A percentile compares a stretch with the other conserved stretches of the same genome.
These are phyloP conservation scores for Hypholoma sublateritium DNA, from an alignment of 768 basidiomycete genomes.

Conservation along the genomic window DNA sequence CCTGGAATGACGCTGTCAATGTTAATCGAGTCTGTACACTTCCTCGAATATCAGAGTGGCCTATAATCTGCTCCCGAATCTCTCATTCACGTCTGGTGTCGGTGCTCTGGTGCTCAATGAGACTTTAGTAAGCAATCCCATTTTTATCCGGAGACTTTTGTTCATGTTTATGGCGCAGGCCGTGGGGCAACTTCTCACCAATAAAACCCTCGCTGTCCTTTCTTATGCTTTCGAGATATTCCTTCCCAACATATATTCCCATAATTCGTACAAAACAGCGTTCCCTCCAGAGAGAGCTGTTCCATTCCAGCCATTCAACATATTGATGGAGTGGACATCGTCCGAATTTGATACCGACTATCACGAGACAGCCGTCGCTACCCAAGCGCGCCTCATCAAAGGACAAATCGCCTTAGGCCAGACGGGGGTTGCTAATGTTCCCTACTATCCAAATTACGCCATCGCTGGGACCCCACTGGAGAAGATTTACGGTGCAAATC, in stretches of 20 bases:
- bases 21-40: not conserved
- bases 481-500: conserved; percentile 49
- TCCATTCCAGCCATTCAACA: conserved; percentile 26
- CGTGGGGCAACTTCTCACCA: conserved; percentile 28
- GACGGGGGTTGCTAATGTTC: not conserved
- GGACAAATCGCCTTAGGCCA: conserved; percentile 23
- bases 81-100: conserved; percentile 26
- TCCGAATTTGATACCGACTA: conserved; percentile 24
- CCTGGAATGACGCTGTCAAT: not conserved
- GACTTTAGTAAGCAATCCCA: conserved; percentile 27
- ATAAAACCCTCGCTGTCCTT: conserved; percentile 10
- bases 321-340: conserved; percentile 25
- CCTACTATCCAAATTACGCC: not conserved
- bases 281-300: conserved; percentile 38
- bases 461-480: conserved; percentile 44
- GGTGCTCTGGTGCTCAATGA: conserved; percentile 36
- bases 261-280: conserved; percentile 37
- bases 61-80: conserved; percentile 38
- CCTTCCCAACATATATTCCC: conserved; percentile 36
- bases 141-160: too few species aligned
- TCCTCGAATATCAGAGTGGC: conserved; percentile 16
- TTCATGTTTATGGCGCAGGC: conserved; percentile 9
- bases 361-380: conserved; percentile 35
- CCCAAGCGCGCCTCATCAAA: conserved; percentile 33
- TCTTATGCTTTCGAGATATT: conserved; percentile 54